Conservation (phyloP, 2,329 filamentous ascomycete genomes). For the Pyrenochaeta sp. region DNA sequence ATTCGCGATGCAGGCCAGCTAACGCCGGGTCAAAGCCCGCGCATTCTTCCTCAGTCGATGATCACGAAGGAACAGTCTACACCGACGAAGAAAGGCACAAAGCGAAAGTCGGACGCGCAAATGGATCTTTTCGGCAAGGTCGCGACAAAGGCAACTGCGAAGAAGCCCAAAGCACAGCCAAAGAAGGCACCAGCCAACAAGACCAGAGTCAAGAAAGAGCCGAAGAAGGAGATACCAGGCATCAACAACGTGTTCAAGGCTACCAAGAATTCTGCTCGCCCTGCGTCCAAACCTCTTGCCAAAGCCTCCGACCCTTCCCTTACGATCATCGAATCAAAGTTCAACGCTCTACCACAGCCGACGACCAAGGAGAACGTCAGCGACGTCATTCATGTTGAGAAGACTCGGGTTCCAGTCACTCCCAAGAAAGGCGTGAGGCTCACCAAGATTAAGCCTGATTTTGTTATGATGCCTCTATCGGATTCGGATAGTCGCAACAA, state of each 20-base stretch:
- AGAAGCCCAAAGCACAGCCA: slow-evolving; percentile 31
- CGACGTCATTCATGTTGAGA: slow-evolving; percentile 22
- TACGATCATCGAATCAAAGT: slow-evolving; percentile 16
- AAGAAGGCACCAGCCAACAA: slow-evolving; percentile 42
- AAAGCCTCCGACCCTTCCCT: slow-evolving; percentile 14
- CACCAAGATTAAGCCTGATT: slow-evolving; percentile 34
- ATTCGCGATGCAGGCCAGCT: slow-evolving; percentile 44
- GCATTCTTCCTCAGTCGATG: slow-evolving; percentile 33
- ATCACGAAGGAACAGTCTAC: slow-evolving; percentile 37
- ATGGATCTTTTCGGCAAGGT: slow-evolving; percentile 31
- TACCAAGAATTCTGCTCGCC: slow-evolving; percentile 33
- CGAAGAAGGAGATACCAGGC: slow-evolving; percentile 28
- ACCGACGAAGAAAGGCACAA: slow-evolving; percentile 45
- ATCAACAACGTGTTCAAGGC: slow-evolving; percentile 44
- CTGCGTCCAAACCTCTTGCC: slow-evolving; percentile 18
- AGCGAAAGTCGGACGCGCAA: slow-evolving; percentile 40
- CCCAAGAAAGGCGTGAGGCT: slow-evolving; percentile 25
- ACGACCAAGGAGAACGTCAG: slow-evolving; percentile 21
- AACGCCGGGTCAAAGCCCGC: slow-evolving; percentile 48
- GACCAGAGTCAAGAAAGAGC: slow-evolving; percentile 36
- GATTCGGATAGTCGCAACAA: slow-evolving; percentile 44
- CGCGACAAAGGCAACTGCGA: slow-evolving; percentile 33
- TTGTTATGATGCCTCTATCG: slow-evolving; percentile 39
- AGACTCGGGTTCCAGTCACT: slow-evolving; percentile 24
- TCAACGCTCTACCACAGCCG: slow-evolving; percentile 11